A percentile compares a stretch with the other conserved stretches of the same genome.
phyloP scores from a whole-genome alignment of 2,329 filamentous ascomycete species.

The Colletotrichum sp. region DNA sequence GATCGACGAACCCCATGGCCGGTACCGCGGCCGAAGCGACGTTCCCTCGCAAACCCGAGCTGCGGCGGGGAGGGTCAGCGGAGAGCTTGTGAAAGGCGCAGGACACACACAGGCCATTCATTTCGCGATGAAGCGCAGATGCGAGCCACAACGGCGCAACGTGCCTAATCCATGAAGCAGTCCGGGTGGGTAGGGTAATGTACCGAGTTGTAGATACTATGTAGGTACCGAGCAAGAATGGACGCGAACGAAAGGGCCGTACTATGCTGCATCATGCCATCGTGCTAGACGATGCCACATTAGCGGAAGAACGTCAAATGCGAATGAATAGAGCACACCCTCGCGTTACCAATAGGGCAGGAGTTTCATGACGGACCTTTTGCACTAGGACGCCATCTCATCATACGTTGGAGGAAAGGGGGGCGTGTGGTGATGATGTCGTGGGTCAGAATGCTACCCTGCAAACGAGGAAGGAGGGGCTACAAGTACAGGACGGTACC shows the following conservation, averaged over 20 bases:
- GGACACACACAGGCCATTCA: neutral
- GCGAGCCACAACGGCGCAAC: slow-evolving; percentile 18
- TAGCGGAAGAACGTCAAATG: slow-evolving; percentile 1
- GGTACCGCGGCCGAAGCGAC: slow-evolving; percentile 10
- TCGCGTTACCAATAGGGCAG: slow-evolving; percentile 14
- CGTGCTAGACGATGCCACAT: neutral
- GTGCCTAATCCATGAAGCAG: slow-evolving; percentile 15
- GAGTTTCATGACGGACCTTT: slow-evolving; percentile 11
- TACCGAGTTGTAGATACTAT: neutral
- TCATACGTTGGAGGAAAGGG: neutral
- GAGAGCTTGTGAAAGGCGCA: slow-evolving; percentile 2
- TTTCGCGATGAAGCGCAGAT: slow-evolving; percentile 4
- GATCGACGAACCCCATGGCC: slow-evolving; percentile 19
- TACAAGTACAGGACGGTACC: neutral
- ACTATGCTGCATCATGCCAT: neutral
- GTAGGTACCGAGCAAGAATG: neutral
- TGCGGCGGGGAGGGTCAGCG: neutral
- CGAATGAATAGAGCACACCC: slow-evolving; percentile 6
- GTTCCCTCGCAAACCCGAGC: slow-evolving; percentile 15
- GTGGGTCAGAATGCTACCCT: slow-evolving; percentile 2
- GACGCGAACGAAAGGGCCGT: neutral
- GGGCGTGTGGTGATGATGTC: slow-evolving; percentile 6
- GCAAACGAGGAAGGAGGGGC: neutral
- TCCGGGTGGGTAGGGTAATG: slow-evolving; percentile 14
- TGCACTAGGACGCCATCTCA: slow-evolving; percentile 8